Conservation (phyloP, 169 alveolate genomes). For the Plasmodium coatneyi region DNA sequence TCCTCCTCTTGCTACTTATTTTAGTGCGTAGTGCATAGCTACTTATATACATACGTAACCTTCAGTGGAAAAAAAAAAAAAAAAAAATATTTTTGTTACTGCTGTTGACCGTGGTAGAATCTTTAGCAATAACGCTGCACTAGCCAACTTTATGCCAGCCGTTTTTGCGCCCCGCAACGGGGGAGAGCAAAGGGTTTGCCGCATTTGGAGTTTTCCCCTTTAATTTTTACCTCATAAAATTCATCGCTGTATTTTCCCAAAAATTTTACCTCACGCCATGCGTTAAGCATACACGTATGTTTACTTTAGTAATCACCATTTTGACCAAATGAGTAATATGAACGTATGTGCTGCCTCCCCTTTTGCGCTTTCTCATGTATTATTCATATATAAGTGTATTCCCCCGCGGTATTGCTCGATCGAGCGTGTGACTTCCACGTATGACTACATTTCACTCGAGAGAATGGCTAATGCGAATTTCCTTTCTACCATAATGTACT, state of each 20-base stretch:
- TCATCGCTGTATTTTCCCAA: not conserved
- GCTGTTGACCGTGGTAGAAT: not conserved
- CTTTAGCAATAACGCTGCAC: not conserved
- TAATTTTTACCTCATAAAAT: not conserved
- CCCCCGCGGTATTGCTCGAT: not conserved
- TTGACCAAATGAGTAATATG: not conserved
- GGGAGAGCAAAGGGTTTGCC: slow-evolving; percentile 2
- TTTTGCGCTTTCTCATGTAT: no score
- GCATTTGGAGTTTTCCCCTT: not conserved
- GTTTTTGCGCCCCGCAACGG: not conserved
- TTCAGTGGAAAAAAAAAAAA: not conserved
- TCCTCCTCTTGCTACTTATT: not conserved
- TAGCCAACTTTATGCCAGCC: not conserved
- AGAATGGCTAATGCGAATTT: no score
- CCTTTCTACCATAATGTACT: not conserved
- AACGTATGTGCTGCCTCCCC: not conserved
- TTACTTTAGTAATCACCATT: not conserved
- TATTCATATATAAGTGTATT: not conserved
- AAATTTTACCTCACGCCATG: not conserved
- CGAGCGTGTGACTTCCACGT: no score
- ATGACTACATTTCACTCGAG: no score
- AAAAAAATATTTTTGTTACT: not conserved
- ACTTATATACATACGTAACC: not conserved
- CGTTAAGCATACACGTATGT: not conserved
- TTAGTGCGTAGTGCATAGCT: not conserved